Conservation (phyloP, 1,284 basidiomycete genomes). For the Heterobasidion irregulare region DNA sequence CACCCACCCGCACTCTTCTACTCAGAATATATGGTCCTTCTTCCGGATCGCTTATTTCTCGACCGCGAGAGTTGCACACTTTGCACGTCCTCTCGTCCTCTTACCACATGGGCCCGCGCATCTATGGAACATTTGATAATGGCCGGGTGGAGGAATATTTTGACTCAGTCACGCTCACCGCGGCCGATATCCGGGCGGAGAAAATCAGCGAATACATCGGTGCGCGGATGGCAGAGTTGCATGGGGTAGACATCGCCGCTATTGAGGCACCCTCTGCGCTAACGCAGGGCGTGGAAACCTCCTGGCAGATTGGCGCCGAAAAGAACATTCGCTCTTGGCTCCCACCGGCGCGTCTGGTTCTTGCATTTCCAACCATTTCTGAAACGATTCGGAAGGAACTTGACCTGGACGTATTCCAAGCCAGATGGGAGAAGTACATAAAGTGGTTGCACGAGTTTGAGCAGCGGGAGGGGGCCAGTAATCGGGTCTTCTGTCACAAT, state of each 20-base stretch:
- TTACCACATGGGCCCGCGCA: slow-evolving; percentile 83
- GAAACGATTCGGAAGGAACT: slow-evolving; percentile 36
- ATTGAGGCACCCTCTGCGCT: slow-evolving; percentile 40
- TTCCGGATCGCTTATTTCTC: slow-evolving; percentile 79
- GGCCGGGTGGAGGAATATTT: slow-evolving; percentile 93
- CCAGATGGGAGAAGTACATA: slow-evolving; percentile 62
- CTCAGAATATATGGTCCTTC: slow-evolving; percentile 88
- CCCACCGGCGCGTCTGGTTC: slow-evolving; percentile 50
- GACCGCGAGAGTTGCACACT: slow-evolving; percentile 76
- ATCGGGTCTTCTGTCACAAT: slow-evolving; percentile 79
- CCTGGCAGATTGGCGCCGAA: slow-evolving; percentile 49
- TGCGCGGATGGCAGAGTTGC: slow-evolving; percentile 87
- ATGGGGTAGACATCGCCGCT: slow-evolving; percentile 75
- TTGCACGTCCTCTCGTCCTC: slow-evolving; percentile 81
- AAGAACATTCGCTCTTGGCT: slow-evolving; percentile 63
- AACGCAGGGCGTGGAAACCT: slow-evolving; percentile 25
- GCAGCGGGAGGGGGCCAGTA: slow-evolving; percentile 42
- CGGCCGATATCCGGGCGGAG: slow-evolving; percentile 70
- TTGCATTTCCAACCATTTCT: slow-evolving; percentile 42
- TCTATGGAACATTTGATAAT: slow-evolving; percentile 91
- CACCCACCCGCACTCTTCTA: slow-evolving; percentile 60
- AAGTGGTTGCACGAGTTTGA: slow-evolving; percentile 60
- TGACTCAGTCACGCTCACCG: slow-evolving; percentile 72
- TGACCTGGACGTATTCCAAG: slow-evolving; percentile 55
- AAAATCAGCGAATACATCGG: slow-evolving; percentile 78